Evolutionary conservation across 345 rosid species (phyloP).

Genomic region (Mangifera indica): DNA sequence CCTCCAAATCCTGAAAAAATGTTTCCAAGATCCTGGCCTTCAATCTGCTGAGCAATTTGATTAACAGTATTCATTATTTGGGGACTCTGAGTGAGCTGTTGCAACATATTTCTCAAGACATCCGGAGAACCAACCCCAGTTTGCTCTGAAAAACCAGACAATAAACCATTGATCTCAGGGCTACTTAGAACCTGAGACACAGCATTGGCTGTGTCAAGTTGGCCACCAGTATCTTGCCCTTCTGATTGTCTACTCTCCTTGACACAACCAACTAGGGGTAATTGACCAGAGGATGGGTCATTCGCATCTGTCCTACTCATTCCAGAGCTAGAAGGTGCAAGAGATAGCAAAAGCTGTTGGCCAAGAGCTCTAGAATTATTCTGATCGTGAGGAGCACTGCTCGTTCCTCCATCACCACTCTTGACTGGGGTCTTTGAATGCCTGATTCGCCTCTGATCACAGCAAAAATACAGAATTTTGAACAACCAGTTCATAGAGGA

Average conservation of each 20-base stretch:
- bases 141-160: conserved; percentile 67
- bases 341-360: conserved; percentile 64
- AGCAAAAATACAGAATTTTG: conserved; percentile 10
- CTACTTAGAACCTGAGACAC: conserved; percentile 70
- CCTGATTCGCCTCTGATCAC: conserved; percentile 47
- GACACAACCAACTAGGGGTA: conserved; percentile 17
- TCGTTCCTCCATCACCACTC: conserved; percentile 38
- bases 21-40: conserved; percentile 64
- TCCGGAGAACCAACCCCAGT: conserved; percentile 81
- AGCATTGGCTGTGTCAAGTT: conserved; percentile 48
- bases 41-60: conserved; percentile 91
- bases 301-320: conserved; percentile 23
- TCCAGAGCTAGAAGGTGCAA: conserved; percentile 49
- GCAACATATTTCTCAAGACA: conserved; percentile 77
- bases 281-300: conserved; percentile 22
- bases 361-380: conserved; percentile 37
- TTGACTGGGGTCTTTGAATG: conserved; percentile 37
- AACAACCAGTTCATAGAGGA: conserved; percentile 3
- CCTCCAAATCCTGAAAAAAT: conserved; percentile 64
- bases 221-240: conserved; percentile 41
- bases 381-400: conserved; percentile 39
- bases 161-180: conserved; percentile 68
- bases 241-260: conserved; percentile 28
- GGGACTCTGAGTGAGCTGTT: conserved; percentile 78
- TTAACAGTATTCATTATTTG: conserved; percentile 78